Conservation (phyloP, 192 early-diverging fungal genomes). For the Coemansia sp. region DNA sequence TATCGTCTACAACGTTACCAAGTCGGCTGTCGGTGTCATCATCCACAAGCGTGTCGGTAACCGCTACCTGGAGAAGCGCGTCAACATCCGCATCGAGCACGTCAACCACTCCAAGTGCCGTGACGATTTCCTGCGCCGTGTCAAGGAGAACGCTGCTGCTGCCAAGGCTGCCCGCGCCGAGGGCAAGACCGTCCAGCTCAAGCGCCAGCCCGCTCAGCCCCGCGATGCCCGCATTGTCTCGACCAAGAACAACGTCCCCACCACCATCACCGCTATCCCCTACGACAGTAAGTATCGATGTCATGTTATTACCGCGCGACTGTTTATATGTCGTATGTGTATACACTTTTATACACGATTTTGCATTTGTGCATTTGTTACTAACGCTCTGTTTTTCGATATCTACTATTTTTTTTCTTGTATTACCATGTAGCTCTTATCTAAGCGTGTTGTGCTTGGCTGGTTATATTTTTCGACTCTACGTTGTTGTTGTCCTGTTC, state of each 20-base stretch:
- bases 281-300: slow-evolving; percentile 75
- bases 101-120: slow-evolving; percentile 99
- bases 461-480: background rate
- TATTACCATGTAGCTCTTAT: slow-evolving; percentile 46
- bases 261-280: slow-evolving; percentile 92
- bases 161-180: slow-evolving; percentile 82
- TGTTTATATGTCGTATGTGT: slow-evolving; percentile 36
- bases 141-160: slow-evolving; percentile 89
- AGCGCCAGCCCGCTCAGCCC: slow-evolving; percentile 89
- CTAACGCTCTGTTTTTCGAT: slow-evolving; percentile 5
- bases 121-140: slow-evolving; percentile 94
- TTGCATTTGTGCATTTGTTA: background rate
- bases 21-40: slow-evolving; percentile 97
- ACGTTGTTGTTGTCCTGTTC: slow-evolving; percentile 2
- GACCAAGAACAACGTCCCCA: slow-evolving; percentile 84
- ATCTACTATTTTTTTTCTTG: background rate
- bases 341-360: background rate
- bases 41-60: slow-evolving; percentile 98
- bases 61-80: slow-evolving; percentile 98
- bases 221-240: slow-evolving; percentile 87
- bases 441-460: slow-evolving; percentile 24
- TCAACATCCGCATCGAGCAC: slow-evolving; percentile 99
- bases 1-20: slow-evolving; percentile 99
- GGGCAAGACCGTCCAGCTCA: slow-evolving; percentile 76
- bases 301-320: background rate